Evolutionary conservation across 2,329 filamentous ascomycete genomes (phyloP).

Genomic region (Bipolaris victoriae): DNA sequence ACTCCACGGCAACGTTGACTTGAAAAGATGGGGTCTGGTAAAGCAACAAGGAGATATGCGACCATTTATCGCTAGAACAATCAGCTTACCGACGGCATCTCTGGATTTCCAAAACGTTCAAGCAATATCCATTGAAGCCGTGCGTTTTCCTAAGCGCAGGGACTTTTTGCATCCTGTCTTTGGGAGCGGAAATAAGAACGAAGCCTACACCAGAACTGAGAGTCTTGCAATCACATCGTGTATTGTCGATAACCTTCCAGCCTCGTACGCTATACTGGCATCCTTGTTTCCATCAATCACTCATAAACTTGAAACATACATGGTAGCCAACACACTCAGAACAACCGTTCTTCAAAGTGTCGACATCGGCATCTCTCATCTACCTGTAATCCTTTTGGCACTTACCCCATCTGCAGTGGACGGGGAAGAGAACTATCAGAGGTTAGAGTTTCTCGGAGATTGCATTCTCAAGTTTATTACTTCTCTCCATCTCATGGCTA

Average conservation of each 20-base stretch:
- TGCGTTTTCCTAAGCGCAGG: slow-evolving; percentile 59
- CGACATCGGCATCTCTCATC: slow-evolving; percentile 54
- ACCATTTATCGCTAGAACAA: slow-evolving; percentile 27
- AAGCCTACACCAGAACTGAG: slow-evolving; percentile 52
- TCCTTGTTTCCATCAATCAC: slow-evolving; percentile 75
- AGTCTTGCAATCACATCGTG: slow-evolving; percentile 59
- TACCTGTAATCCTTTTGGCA: slow-evolving; percentile 68
- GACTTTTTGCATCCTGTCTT: slow-evolving; percentile 63
- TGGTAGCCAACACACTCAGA: slow-evolving; percentile 68
- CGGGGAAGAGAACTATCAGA: slow-evolving; percentile 74
- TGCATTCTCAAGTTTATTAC: slow-evolving; percentile 78
- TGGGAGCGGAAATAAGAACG: slow-evolving; percentile 17
- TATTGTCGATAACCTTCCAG: slow-evolving; percentile 55
- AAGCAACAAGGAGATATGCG: slow-evolving; percentile 27
- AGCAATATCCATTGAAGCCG: slow-evolving; percentile 22
- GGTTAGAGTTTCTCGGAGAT: slow-evolving; percentile 87
- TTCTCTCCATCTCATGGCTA: slow-evolving; percentile 67
- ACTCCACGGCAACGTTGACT: slow-evolving; percentile 1
- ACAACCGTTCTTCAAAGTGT: slow-evolving; percentile 61
- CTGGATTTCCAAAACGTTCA: not conserved
- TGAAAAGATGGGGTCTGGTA: slow-evolving; percentile 34
- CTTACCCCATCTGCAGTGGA: slow-evolving; percentile 69
- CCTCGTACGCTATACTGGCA: slow-evolving; percentile 56
- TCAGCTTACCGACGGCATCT: not conserved
- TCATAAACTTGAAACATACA: slow-evolving; percentile 68